Base-by-base conservation (phyloP, 2,329 filamentous ascomycete species). In the Penicillium oxalicum region DNA sequence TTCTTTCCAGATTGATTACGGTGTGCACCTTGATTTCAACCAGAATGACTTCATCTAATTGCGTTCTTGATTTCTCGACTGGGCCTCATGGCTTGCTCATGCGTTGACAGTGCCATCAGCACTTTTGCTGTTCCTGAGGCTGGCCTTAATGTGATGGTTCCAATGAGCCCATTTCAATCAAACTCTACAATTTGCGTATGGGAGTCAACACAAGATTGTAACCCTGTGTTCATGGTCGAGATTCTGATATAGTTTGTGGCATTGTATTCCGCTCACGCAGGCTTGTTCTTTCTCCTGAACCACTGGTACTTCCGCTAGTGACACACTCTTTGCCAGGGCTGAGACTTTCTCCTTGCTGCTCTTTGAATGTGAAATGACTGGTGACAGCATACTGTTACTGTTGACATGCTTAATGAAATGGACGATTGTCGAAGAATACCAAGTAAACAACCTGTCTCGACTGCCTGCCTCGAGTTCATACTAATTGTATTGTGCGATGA, bases 91-190 rank as follows among this genome's bases (percentile, higher is more conserved):
- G 18, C 18, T 18, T 54, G 48, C 54, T 61, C 49, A 56, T 58
- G 57, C 56, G 60, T 57, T 59, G 53, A 62, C 49, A 57, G 44
- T 44, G 25, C 51, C 45, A 48, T 60, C 59, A 62, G 60, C 60
- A 65, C 70, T 69, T 70, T 60, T 62, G 66, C 60, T 64, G 65
- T 68, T 61, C 51, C 62, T 62, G 71, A 75, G 72, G 72, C 70
- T 72, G 73, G 74, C 70, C 70, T 66, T 66, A 63, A 48, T 57
- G 71, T 67, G 65, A 64, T 67, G 71, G 72, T 70, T 70, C 62
- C 55, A 62, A 57, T 51, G 63, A 60, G 55, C 54, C 18, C 18
- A 18, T 18, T 18, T 18, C 18, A 18, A 18, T 18, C 18, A 18
- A 18, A 49, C 45, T 53, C 50, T 18, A 49, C 61, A 49, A 49